Conservation (phyloP, 306 rosid genomes). For the Lathyrus tuberosus region DNA sequence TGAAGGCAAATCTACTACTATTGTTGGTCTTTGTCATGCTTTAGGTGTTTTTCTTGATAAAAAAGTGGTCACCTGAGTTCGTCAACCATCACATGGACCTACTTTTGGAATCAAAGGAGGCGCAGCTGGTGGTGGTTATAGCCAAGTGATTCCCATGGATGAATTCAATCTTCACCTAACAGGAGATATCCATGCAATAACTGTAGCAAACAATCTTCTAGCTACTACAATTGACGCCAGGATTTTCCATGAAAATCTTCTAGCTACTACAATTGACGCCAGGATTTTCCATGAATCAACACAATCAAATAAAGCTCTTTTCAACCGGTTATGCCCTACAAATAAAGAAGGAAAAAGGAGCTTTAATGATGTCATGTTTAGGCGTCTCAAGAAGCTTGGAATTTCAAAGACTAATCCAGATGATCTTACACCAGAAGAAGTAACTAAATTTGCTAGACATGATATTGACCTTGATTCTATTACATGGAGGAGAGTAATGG, state of each 20-base stretch:
- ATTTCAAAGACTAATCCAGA: constrained; percentile 86
- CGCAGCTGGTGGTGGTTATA: constrained; percentile 99
- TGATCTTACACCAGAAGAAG: no score
- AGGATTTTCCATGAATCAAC: no score
- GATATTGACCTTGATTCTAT: constrained; percentile 83
- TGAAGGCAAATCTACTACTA: constrained; percentile 99
- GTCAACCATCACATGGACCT: no score
- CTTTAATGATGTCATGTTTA: constrained; percentile 77
- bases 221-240: constrained; percentile 98
- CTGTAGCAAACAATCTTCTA: constrained; percentile 95
- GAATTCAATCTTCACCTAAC: constrained; percentile 98
- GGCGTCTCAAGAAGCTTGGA: constrained; percentile 78
- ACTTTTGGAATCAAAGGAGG: no score
- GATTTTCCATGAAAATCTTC: constrained; percentile 91
- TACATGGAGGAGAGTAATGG: constrained; percentile 99
- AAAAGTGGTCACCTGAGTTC: no score
- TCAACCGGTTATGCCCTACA: constrained; percentile 88
- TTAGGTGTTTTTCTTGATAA: no score
- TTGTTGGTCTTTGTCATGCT: no score
- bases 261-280: no score
- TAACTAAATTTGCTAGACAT: constrained; percentile 87
- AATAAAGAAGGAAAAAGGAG: constrained; percentile 88
- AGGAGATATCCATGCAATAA: constrained; percentile 97
- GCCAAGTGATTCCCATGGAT: constrained; percentile 99
- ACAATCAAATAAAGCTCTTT: constrained; percentile 93